Conservation (phyloP, 2,329 filamentous ascomycete genomes). For the Metarhizium sp. region DNA sequence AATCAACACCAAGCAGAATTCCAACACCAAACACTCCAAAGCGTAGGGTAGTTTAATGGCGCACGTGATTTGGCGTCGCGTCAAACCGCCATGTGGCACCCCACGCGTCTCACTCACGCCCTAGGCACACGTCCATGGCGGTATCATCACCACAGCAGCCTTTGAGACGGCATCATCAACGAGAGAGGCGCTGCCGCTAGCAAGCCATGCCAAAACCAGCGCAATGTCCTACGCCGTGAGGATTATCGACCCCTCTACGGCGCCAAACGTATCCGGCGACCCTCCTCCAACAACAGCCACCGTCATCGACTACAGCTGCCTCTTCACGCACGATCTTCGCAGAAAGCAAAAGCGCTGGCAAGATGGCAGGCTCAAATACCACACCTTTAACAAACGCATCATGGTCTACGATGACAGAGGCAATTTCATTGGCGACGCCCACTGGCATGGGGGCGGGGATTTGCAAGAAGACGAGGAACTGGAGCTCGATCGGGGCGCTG, state of each 20-base stretch:
- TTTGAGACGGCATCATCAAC: background rate
- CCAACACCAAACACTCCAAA: background rate
- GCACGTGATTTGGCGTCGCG: background rate
- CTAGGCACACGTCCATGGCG: background rate
- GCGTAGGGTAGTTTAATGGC: background rate
- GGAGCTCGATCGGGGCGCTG: slow-evolving; percentile 62
- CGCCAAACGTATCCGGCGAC: background rate
- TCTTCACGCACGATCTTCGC: slow-evolving; percentile 77
- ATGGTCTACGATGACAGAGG: slow-evolving; percentile 83
- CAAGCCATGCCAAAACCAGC: background rate
- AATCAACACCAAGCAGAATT: too few relatives aligned
- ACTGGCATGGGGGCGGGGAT: slow-evolving; percentile 63
- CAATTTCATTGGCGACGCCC: slow-evolving; percentile 75
- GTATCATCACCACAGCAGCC: background rate
- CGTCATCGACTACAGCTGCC: slow-evolving; percentile 74
- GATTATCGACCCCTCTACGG: background rate
- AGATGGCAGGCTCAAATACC: slow-evolving; percentile 79
- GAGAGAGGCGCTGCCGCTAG: background rate
- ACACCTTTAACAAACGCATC: slow-evolving; percentile 81
- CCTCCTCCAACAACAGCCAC: slow-evolving; percentile 43
- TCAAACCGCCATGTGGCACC: background rate
- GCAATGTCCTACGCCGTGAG: slow-evolving; percentile 14
- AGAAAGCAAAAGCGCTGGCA: slow-evolving; percentile 91
- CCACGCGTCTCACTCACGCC: background rate
- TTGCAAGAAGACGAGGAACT: slow-evolving; percentile 77